Base-by-base conservation (phyloP, 169 alveolate species). In the Plasmodium gonderi region DNA sequence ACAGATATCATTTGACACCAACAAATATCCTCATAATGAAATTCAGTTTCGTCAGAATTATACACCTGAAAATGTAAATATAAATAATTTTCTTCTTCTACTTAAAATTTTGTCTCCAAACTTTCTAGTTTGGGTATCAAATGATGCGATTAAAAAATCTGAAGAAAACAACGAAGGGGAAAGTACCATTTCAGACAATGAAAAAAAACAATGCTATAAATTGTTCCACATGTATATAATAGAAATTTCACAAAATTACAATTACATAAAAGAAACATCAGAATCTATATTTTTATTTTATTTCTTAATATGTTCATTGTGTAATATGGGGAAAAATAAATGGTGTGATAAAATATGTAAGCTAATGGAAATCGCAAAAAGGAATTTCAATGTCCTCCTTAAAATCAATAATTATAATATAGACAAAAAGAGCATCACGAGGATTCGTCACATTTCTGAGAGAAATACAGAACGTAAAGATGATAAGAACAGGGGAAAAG, bases 21-120 rank as follows among this genome's bases (percentile, higher is more conserved):
- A 75, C 36, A 87, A 12, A 60, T 87, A 87, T 60, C 65, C 74
- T 31, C 2, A 67, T 2, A 77, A 75, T 20, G 23, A 87, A 75
- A 51, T 74, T 4, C 33, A 87, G 14, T 87, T 74, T 76, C 45
- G 6, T 5, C 68, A 75, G 33, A 87, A 87, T 76, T 87, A 87
- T 67, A 40, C 65, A 64, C 11, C 17, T 40, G 20, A 7, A 38
- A 87, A 87, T 87, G 74, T 87, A 31, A 87, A 87, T 47, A 29
- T 87, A 40, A 87, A 87, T 60, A 87, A 87, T 33, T 74, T 87
- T 47, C 93, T 87, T 45, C 49, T 87, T 54, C 79, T 87, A 4
- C 87, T 87, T 23, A 87, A 75, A 74, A 87, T 87, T 75, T 8
- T 87, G 67, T 87, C 93, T 36, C 93, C 93, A 26, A 33, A 54